Evolutionary conservation across 257 asterid genomes (phyloP), one percentile per base, ranked within the genome.

Genomic region (Gentiana dahurica): DNA sequence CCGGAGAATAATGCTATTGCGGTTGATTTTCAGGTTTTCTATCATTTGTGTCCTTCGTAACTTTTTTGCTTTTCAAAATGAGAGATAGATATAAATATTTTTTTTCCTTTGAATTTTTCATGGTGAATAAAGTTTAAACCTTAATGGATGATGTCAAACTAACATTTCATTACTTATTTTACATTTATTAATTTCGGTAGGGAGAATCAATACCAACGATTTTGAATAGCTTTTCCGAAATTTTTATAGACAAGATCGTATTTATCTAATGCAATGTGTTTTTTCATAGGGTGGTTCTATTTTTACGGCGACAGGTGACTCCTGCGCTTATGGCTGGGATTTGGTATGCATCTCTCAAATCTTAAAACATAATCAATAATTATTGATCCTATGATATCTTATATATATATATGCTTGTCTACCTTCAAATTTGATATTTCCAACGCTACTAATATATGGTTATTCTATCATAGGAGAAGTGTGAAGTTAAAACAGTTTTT

Each of bases 301-400:
- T 61, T 91, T 85, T 77, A 79, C 90, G 38, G 97, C 97, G 67
- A 83, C 95, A 64, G 98, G 98, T 57, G 98, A 87, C 75, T 85
- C 95, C 61, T 68, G 76, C 72, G 98, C 95, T 2, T 91, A 91
- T 67, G 85, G 98, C 85, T 87, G 97, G 98, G 98, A 87, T 72
- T 63, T 87, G 95, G 98, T 91, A 85, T 70, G 86, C 65, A 60
- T 65, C 36, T 75, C 64, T 35, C 69, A 48, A 53, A 59, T 70
- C 55, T 74, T 24, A 61, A 48, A 55, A 59, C 49, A 59, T 55
- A 53, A 52, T 4, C 36, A 4, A 13, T 52, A 52, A 37, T 3
- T 49, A 47, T 67, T 12, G 6, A 41, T 36, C 36, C 35, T 48
- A 43, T 24, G 36, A 24, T 5, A 44, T 41, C 46, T 2, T 41